These are phyloP conservation scores for Trifolium repens DNA, from an alignment of 306 rosid species.

Conservation along the genomic window DNA sequence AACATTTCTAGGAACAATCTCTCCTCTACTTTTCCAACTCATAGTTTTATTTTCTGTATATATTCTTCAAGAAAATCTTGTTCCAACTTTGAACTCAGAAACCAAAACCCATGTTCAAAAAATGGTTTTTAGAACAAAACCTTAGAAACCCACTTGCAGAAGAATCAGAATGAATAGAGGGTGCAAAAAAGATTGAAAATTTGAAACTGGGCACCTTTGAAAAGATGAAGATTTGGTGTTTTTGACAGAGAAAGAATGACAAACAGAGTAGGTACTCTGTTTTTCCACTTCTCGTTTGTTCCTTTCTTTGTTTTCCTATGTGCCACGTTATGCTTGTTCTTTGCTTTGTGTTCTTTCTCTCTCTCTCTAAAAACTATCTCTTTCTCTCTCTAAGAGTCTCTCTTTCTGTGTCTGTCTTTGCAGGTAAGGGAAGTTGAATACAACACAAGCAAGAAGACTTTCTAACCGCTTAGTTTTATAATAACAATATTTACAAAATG, in stretches of 20 bases:
- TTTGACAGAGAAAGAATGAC: slow-evolving; percentile 42
- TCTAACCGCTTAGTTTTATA: slow-evolving; percentile 57
- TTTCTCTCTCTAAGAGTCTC: slow-evolving; percentile 27
- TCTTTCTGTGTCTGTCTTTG: slow-evolving; percentile 55
- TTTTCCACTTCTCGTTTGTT: slow-evolving; percentile 45
- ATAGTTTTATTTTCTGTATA: slow-evolving; percentile 40
- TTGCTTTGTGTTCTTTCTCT: slow-evolving; percentile 42
- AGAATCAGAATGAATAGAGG: slow-evolving; percentile 17
- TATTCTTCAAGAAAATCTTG: slow-evolving; percentile 1
- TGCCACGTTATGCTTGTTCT: slow-evolving; percentile 38
- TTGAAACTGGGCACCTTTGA: background rate
- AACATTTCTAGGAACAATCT: slow-evolving; percentile 61
- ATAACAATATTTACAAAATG: slow-evolving; percentile 60
- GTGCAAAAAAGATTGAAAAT: slow-evolving; percentile 32
- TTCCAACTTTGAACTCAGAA: slow-evolving; percentile 28
- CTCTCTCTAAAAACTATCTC: slow-evolving; percentile 3
- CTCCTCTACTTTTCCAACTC: slow-evolving; percentile 84
- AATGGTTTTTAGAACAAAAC: slow-evolving; percentile 23
- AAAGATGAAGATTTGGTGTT: slow-evolving; percentile 17
- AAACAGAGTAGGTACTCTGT: slow-evolving; percentile 40
- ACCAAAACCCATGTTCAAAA: slow-evolving; percentile 47
- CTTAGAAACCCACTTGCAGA: slow-evolving; percentile 27
- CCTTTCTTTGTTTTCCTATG: slow-evolving; percentile 49
- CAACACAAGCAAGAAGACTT: slow-evolving; percentile 58
- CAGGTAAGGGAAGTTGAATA: slow-evolving; percentile 77